Percentiles rank a stretch among this genome's conserved stretches.
These are phyloP conservation scores for Plasmodium berghei DNA, from an alignment of 169 alveolate genomes.

Conservation along the genomic window DNA sequence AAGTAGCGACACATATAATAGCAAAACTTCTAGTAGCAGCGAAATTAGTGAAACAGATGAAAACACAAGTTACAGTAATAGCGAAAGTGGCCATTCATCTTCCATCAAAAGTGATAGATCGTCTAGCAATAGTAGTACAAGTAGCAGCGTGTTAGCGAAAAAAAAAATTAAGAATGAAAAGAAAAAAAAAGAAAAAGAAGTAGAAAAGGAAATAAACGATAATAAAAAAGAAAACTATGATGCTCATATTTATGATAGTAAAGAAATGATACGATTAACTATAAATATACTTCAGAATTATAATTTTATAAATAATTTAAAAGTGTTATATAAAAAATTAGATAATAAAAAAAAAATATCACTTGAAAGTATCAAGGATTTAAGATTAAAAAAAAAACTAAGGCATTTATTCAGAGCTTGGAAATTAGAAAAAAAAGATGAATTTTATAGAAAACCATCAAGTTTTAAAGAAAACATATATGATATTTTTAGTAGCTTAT, in stretches of 20 bases:
- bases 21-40: neutral
- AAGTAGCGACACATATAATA: neutral
- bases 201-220: neutral
- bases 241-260: slow-evolving; percentile 71
- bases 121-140: slow-evolving; percentile 12
- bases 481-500: slow-evolving; percentile 77
- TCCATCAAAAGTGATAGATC: neutral
- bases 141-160: slow-evolving; percentile 4
- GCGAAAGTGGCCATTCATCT: slow-evolving; percentile 11
- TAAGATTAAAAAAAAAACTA: slow-evolving; percentile 82
- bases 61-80: neutral
- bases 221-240: slow-evolving; percentile 28
- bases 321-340: slow-evolving; percentile 63
- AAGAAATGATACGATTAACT: slow-evolving; percentile 75
- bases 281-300: slow-evolving; percentile 64
- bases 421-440: slow-evolving; percentile 77
- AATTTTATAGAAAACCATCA: slow-evolving; percentile 79
- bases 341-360: slow-evolving; percentile 77
- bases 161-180: slow-evolving; percentile 1
- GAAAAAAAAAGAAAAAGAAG: neutral
- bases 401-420: slow-evolving; percentile 85
- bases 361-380: slow-evolving; percentile 75
- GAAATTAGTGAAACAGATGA: neutral
- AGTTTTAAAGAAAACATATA: slow-evolving; percentile 81
- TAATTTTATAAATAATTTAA: slow-evolving; percentile 73